Percentiles rank a stretch among this genome's conserved stretches.
These are phyloP conservation scores for Polytolypa hystricis DNA, from an alignment of 2,329 filamentous ascomycete genomes.

Conservation along the genomic window DNA sequence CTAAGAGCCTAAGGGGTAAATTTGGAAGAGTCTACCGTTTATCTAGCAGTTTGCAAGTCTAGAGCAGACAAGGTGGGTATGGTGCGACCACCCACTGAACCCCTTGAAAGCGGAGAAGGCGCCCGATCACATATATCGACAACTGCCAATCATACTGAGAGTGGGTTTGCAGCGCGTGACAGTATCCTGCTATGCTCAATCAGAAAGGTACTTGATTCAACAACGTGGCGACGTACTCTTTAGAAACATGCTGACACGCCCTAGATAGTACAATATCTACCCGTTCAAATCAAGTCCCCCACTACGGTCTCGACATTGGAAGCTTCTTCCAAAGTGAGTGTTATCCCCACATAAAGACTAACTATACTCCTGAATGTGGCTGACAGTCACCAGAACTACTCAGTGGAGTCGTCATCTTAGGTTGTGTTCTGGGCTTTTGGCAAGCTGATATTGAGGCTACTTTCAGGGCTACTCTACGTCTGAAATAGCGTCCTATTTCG, in stretches of 20 bases:
- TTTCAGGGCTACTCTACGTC: conserved; percentile 7
- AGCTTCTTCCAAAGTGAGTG: conserved; percentile 17
- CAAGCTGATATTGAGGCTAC: conserved; percentile 20
- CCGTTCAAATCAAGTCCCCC: not conserved
- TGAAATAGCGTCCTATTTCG: no score
- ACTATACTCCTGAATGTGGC: not conserved
- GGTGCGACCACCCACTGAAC: no score
- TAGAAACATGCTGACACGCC: no score
- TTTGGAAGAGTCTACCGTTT: conserved; percentile 18
- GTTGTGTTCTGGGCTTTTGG: conserved; percentile 23
- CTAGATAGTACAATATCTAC: no score
- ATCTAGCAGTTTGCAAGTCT: conserved; percentile 1
- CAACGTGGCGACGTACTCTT: no score
- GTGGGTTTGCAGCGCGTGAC: no score
- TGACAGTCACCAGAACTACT: conserved; percentile 15
- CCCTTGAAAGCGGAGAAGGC: no score
- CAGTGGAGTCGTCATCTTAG: conserved; percentile 19
- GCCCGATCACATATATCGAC: no score
- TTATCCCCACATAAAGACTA: not conserved
- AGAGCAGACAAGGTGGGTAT: not conserved
- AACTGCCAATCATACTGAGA: no score
- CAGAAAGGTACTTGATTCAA: no score
- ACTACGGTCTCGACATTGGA: conserved; percentile 14
- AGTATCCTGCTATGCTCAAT: no score
- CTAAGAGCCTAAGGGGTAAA: conserved; percentile 37